phyloP scores from a whole-genome alignment of 768 basidiomycete species.

The Dendrothele bispora region DNA sequence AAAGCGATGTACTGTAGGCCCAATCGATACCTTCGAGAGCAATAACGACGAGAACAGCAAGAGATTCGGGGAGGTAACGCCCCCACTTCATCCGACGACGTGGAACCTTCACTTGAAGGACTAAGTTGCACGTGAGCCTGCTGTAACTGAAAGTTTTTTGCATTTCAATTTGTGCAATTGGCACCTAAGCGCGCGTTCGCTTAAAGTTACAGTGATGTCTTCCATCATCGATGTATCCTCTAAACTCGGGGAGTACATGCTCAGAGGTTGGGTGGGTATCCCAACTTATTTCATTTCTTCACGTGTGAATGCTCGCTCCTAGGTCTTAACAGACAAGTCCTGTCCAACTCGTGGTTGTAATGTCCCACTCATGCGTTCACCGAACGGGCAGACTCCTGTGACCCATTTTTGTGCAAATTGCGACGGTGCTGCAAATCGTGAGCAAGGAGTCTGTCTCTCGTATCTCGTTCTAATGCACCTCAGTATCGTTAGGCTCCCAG shows the following conservation, averaged over 20 bases:
- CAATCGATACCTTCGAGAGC: conserved; percentile 33
- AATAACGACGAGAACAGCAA: conserved; percentile 39
- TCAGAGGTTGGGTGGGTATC: conserved; percentile 70
- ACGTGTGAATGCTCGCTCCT: not conserved
- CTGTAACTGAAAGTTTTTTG: conserved; percentile 5
- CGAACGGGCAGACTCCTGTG: conserved; percentile 44
- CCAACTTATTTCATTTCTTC: conserved; percentile 2
- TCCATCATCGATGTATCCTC: conserved; percentile 57
- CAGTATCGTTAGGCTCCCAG: not conserved
- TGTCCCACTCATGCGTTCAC: conserved; percentile 77
- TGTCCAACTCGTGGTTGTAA: conserved; percentile 58
- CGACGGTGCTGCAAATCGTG: conserved; percentile 32
- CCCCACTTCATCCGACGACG: conserved; percentile 46
- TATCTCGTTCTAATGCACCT: not conserved
- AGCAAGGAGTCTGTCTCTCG: not conserved
- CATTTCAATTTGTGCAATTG: too few species aligned
- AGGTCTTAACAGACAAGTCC: conserved; percentile 66
- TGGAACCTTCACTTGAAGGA: conserved; percentile 16
- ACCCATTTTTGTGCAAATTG: conserved; percentile 67
- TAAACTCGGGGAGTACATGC: conserved; percentile 67
- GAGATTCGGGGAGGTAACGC: conserved; percentile 51
- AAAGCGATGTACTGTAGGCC: conserved; percentile 26
- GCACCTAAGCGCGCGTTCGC: too few species aligned
- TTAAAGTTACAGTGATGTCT: conserved; percentile 52
- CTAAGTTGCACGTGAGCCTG: conserved; percentile 1